A percentile compares a stretch with the other conserved stretches of the same genome.
phyloP scores from a whole-genome alignment of 2,329 filamentous ascomycete species.

The Leptographium radiaticola region DNA sequence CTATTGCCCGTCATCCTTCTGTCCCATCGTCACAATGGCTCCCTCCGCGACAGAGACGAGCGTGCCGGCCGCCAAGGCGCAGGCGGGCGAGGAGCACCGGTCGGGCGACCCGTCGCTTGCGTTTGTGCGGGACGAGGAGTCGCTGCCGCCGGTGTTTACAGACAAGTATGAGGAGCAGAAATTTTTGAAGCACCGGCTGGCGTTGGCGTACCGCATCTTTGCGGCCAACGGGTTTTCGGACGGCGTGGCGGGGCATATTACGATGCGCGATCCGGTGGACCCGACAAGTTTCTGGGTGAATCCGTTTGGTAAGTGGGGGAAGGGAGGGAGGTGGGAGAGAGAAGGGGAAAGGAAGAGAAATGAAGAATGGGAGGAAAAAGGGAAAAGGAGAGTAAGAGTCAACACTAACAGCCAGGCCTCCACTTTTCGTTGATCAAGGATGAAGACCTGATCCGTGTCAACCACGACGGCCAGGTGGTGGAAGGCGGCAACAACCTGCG shows the following conservation, averaged over 20 bases:
- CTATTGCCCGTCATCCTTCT: too few relatives aligned
- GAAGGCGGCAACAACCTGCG: conserved; percentile 35
- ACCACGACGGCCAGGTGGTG: conserved; percentile 45
- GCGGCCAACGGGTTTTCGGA: conserved; percentile 42
- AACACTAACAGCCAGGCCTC: conserved; percentile 19
- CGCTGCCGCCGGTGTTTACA: conserved; percentile 9
- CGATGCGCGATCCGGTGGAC: conserved; percentile 44
- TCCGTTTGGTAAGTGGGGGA: conserved; percentile 28
- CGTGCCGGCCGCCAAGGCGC: conserved; percentile 17
- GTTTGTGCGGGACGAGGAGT: conserved; percentile 7
- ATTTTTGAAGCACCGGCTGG: conserved; percentile 39
- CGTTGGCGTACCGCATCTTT: conserved; percentile 43
- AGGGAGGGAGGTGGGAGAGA: neutral
- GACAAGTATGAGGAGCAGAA: conserved; percentile 27
- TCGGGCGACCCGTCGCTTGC: conserved; percentile 11
- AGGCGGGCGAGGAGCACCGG: neutral
- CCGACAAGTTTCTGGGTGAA: conserved; percentile 53
- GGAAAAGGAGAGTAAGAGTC: neutral
- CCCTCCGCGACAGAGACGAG: conserved; percentile 5
- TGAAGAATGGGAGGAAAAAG: neutral
- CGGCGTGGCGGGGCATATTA: conserved; percentile 52
- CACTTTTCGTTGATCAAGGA: conserved; percentile 49
- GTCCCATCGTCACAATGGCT: conserved; percentile 2
- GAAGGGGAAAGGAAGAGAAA: neutral
- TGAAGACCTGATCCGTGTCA: conserved; percentile 50